Conservation (phyloP, 2,329 filamentous ascomycete species). For the Hypoxylon sp. region DNA sequence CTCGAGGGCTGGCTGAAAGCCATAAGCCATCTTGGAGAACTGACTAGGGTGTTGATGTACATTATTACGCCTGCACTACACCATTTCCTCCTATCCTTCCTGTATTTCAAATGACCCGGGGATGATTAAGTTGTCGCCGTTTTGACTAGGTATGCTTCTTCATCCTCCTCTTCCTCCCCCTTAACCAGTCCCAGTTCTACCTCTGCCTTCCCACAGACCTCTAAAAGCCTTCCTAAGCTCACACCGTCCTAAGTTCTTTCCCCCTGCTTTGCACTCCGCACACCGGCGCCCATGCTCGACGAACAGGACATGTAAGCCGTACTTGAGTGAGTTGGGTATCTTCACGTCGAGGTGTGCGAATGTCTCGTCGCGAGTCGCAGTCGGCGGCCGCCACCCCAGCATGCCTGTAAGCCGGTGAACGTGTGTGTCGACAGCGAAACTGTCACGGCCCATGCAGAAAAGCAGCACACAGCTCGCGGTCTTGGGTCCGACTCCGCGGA, state of each 20-base stretch:
- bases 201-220: conserved; percentile 39
- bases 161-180: conserved; percentile 14
- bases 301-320: conserved; percentile 65
- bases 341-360: conserved; percentile 66
- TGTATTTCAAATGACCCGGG: no score
- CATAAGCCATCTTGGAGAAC: neutral
- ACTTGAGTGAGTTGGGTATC: conserved; percentile 66
- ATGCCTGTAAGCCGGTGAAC: conserved; percentile 65
- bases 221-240: conserved; percentile 60
- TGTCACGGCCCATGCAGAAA: conserved; percentile 64
- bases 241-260: conserved; percentile 58
- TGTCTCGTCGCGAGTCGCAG: conserved; percentile 61
- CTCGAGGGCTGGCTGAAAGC: no score
- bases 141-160: no score
- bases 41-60: neutral
- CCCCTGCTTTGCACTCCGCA: conserved; percentile 62
- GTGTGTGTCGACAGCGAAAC: conserved; percentile 69
- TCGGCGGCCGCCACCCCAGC: conserved; percentile 64
- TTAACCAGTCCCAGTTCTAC: conserved; percentile 33
- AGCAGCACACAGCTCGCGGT: conserved; percentile 68
- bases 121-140: neutral
- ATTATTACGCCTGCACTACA: neutral
- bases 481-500: conserved; percentile 68
- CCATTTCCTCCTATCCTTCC: neutral
- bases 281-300: conserved; percentile 65